Evolutionary conservation across 192 early-diverging fungal species (phyloP).

Genomic region (Entomortierella beljakovae): DNA sequence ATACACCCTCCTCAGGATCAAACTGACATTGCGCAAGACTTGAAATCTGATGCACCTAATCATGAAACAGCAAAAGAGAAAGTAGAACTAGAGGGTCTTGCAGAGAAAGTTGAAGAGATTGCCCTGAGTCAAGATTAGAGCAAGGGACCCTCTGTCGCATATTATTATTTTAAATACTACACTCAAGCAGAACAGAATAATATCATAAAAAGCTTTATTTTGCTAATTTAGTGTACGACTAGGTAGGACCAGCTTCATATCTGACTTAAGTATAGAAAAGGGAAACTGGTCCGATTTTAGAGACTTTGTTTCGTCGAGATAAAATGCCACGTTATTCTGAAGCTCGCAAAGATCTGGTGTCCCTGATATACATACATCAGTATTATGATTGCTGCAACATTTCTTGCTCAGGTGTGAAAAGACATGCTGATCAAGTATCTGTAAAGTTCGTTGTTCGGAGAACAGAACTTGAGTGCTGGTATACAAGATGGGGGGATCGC

Average conservation of each 20-base stretch:
- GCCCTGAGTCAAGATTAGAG: no score
- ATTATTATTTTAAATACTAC: no score
- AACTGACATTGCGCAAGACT: no score
- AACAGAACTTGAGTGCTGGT: slow-evolving; percentile 32
- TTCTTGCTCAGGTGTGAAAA: not conserved
- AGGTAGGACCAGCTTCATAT: slow-evolving; percentile 27
- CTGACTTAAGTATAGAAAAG: slow-evolving; percentile 7
- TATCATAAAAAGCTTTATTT: no score
- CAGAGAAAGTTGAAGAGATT: no score
- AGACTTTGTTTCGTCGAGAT: not conserved
- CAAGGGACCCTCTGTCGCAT: no score
- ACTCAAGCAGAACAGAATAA: no score
- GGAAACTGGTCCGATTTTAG: not conserved
- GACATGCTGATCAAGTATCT: slow-evolving; percentile 8
- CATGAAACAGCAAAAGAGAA: no score
- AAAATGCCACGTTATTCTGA: not conserved
- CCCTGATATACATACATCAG: not conserved
- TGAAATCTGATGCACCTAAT: no score
- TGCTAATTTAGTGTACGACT: no score
- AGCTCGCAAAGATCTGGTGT: not conserved
- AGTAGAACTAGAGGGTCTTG: no score
- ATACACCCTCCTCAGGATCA: no score
- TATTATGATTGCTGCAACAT: not conserved
- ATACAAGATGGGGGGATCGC: slow-evolving; percentile 9
- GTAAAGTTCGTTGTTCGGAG: slow-evolving; percentile 12